Base-by-base conservation (phyloP, 805 yeast genomes). In the Kregervanrija pseudodelftensis region DNA sequence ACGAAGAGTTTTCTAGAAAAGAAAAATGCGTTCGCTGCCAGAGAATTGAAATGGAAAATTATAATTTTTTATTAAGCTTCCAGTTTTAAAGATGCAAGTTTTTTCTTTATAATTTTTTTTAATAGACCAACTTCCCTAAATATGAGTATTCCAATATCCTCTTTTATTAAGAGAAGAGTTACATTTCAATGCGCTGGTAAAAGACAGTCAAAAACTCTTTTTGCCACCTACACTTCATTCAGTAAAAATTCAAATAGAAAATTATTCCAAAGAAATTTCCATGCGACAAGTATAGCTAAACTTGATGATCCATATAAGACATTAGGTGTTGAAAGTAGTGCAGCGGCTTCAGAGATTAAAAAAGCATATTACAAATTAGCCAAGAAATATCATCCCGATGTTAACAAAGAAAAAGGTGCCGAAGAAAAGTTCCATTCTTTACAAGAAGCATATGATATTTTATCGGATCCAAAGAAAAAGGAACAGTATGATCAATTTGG, bases 311-410 rank as follows among this genome's bases (percentile, higher is more conserved):
- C 99, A 0, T 93, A 93, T 65, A 72, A 79, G 49, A 77, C 80
- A 0, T 68, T 93, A 37, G 98, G 98, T 4, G 86, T 93, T 30
- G 77, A 75, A 28, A 77, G 76, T 49, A 61, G 60, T 42, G 93
- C 99, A 0, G 73, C 82, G 11, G 68, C 82, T 8, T 74, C 86
- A n/a, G 95, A 89, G 15, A 93, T 93, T 66, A 93, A 93, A 65
- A 90, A 90, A 65, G 91, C 96, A 2, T 93, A 93, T 68, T 89
- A 89, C 63, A 83, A 88, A 58, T 70, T 93, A 51, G 99, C 97
- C 12, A 93, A 93, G 65, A 77, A 91, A 63, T 89, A 72, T 64
- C 99, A 93, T 65, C 99, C 99, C 0, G 99, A 93, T 68, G 86
- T 93, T 38, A 93, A 91, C 65, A 93, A 91, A 65, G 96, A 86